Conservation (phyloP, 768 basidiomycete genomes). For the Pholiota molesta region DNA sequence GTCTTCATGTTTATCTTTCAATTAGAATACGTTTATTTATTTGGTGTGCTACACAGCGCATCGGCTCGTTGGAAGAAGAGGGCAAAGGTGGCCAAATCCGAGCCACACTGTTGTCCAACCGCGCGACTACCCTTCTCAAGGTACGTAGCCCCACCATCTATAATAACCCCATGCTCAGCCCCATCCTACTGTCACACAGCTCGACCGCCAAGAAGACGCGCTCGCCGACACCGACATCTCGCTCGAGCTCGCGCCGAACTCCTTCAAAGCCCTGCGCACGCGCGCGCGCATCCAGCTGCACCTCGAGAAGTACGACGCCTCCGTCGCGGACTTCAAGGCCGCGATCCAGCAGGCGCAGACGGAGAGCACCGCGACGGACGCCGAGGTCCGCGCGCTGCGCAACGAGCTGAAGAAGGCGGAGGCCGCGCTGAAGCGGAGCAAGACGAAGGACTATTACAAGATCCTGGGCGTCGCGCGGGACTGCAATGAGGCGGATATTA, state of each 20-base stretch:
- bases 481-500: slow-evolving; percentile 73
- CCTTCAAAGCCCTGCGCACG: slow-evolving; percentile 87
- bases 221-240: slow-evolving; percentile 73
- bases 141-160: slow-evolving; percentile 34
- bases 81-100: slow-evolving; percentile 81
- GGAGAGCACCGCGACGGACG: slow-evolving; percentile 58
- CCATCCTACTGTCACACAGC: too few species aligned
- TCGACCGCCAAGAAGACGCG: slow-evolving; percentile 68
- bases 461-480: slow-evolving; percentile 67
- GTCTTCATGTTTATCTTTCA: slow-evolving; percentile 18
- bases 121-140: slow-evolving; percentile 82
- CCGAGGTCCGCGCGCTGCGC: slow-evolving; percentile 63
- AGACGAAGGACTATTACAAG: slow-evolving; percentile 90
- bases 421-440: slow-evolving; percentile 80
- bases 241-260: slow-evolving; percentile 58
- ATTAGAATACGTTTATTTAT: neutral
- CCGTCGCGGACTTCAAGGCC: slow-evolving; percentile 77
- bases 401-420: slow-evolving; percentile 82
- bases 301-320: slow-evolving; percentile 72
- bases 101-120: slow-evolving; percentile 79
- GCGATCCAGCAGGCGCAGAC: slow-evolving; percentile 73
- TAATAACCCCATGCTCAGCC: slow-evolving; percentile 11
- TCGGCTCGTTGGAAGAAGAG: slow-evolving; percentile 71
- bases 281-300: slow-evolving; percentile 79
- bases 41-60: slow-evolving; percentile 43